These are phyloP conservation scores for Cucurbita maxima DNA, from an alignment of 306 rosid species.

Conservation along the genomic window DNA sequence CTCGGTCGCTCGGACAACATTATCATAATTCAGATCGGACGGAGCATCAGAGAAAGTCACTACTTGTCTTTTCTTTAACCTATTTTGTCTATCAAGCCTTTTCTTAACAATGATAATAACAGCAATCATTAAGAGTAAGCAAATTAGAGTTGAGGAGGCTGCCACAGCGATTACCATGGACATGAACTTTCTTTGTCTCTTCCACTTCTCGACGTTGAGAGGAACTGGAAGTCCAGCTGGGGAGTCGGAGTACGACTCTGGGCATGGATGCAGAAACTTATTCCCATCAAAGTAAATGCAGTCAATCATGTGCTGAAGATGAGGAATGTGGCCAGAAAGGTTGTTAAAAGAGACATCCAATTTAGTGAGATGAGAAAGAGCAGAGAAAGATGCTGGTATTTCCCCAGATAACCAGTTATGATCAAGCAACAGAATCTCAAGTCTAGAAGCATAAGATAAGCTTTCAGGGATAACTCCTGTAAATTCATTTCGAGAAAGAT, in stretches of 20 bases:
- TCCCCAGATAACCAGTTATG: slow-evolving; percentile 13
- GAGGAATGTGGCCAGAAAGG: slow-evolving; percentile 17
- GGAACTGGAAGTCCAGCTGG: slow-evolving; percentile 6
- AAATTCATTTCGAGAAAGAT: slow-evolving; percentile 20
- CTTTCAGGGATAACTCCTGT: slow-evolving; percentile 22
- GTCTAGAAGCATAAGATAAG: slow-evolving; percentile 13
- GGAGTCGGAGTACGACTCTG: background rate
- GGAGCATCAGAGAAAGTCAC: slow-evolving; percentile 31
- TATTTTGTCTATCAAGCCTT: slow-evolving; percentile 14
- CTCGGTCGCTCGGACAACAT: slow-evolving; percentile 33
- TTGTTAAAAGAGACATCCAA: slow-evolving; percentile 14
- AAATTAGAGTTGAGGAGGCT: background rate
- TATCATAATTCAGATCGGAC: slow-evolving; percentile 35
- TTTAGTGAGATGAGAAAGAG: background rate
- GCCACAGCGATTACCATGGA: background rate
- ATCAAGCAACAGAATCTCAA: slow-evolving; percentile 20
- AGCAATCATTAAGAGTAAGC: background rate
- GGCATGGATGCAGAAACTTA: slow-evolving; percentile 15
- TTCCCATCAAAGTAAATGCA: slow-evolving; percentile 15
- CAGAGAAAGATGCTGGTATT: slow-evolving; percentile 13
- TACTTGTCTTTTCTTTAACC: background rate
- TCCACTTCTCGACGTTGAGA: background rate
- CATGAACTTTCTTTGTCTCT: background rate
- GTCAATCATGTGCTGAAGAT: slow-evolving; percentile 11
- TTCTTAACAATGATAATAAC: background rate